These are phyloP conservation scores for Hylodesmum podocarpum DNA, from an alignment of 306 rosid species.

Conservation along the genomic window DNA sequence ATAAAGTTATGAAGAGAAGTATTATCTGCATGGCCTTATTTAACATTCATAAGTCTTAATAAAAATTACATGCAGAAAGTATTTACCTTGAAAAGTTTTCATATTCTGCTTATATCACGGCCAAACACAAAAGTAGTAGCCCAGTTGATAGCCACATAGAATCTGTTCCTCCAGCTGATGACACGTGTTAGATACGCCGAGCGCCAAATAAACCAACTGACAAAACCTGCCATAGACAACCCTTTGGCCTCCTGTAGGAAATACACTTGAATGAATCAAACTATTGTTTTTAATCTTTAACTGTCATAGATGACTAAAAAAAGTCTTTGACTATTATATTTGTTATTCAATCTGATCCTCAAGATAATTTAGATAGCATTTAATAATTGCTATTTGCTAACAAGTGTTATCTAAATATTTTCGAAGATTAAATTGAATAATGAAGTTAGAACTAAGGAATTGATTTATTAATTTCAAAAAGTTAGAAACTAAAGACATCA, in stretches of 20 bases:
- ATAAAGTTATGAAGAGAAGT: not conserved
- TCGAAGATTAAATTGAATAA: no score
- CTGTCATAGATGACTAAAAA: no score
- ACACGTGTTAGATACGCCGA: constrained; percentile 87
- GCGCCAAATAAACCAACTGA: constrained; percentile 94
- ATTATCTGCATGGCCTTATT: not conserved
- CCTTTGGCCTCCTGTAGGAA: constrained; percentile 74
- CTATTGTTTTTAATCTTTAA: no score
- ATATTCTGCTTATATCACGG: constrained; percentile 91
- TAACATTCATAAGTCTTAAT: not conserved
- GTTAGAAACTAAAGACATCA: no score
- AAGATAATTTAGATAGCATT: no score
- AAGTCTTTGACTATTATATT: no score
- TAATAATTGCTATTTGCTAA: no score
- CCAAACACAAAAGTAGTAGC: constrained; percentile 86
- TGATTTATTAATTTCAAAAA: no score
- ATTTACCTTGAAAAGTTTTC: constrained; percentile 31
- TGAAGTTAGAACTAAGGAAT: no score
- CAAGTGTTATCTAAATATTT: no score
- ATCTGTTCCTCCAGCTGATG: constrained; percentile 94
- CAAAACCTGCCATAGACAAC: constrained; percentile 73
- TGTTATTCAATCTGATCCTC: no score
- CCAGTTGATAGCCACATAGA: constrained; percentile 95
- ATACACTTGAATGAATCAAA: constrained; percentile 14
- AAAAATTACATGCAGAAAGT: not conserved